phyloP scores from a whole-genome alignment of 257 asterid genomes.

The Fraxinus cuspidata region DNA sequence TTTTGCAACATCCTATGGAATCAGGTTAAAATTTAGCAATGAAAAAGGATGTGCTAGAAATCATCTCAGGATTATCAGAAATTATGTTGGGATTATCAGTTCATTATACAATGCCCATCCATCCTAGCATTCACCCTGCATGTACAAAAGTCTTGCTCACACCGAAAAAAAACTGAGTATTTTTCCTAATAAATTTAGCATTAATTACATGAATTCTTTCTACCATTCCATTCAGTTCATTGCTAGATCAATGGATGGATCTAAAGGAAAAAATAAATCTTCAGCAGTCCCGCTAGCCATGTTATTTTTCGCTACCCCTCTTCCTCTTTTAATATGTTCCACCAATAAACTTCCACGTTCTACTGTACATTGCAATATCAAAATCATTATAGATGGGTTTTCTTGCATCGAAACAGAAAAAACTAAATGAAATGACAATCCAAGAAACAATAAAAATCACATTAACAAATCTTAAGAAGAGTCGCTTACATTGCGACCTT shows the following conservation, averaged over 20 bases:
- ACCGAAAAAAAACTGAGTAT: background rate
- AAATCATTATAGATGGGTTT: background rate
- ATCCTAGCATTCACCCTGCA: background rate
- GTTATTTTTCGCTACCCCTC: background rate
- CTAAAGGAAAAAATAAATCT: too few species aligned
- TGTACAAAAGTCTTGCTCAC: background rate
- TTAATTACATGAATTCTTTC: background rate
- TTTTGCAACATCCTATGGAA: too few species aligned
- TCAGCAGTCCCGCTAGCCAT: background rate
- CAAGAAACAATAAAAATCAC: background rate
- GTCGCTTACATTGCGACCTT: conserved; percentile 75
- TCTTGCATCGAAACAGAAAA: background rate
- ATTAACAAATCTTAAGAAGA: background rate
- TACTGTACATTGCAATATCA: background rate
- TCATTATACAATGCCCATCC: background rate
- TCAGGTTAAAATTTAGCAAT: too few species aligned
- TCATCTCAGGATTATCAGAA: too few species aligned
- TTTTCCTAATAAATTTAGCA: background rate
- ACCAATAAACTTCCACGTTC: background rate
- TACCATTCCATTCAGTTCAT: background rate
- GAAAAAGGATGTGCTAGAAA: too few species aligned
- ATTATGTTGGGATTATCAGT: background rate
- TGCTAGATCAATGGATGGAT: background rate
- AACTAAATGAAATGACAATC: background rate
- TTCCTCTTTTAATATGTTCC: background rate